These are phyloP conservation scores for Poa annua DNA, from an alignment of 176 grass and related monocot genomes.

Conservation along the genomic window DNA sequence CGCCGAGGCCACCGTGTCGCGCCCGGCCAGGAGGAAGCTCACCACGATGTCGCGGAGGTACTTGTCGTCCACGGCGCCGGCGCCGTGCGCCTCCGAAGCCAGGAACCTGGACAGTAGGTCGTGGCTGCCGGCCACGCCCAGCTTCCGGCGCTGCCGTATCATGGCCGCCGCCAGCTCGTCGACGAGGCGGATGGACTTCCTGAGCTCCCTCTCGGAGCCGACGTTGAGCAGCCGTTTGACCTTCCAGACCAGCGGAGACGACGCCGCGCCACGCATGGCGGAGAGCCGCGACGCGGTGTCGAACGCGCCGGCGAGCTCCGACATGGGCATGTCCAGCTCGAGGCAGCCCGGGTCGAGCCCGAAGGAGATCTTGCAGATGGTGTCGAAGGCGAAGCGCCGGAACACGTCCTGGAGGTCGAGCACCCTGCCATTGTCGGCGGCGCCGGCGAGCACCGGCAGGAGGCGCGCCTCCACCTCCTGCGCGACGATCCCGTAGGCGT, in stretches of 20 bases:
- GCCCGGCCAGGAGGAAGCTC: no score
- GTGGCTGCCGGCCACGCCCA: conserved; percentile 47
- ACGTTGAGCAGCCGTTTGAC: conserved; percentile 64
- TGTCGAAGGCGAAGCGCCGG: conserved; percentile 74
- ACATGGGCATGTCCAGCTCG: conserved; percentile 49
- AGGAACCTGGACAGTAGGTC: no score
- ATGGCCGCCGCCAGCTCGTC: conserved; percentile 57
- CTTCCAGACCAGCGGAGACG: conserved; percentile 63
- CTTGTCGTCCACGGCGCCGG: no score
- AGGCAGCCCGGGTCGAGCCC: conserved; percentile 72
- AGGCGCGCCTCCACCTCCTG: conserved; percentile 49
- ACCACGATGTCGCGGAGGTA: no score
- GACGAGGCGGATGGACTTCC: conserved; percentile 48
- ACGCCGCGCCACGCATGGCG: conserved; percentile 43
- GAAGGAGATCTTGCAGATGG: conserved; percentile 85
- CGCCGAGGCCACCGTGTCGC: no score
- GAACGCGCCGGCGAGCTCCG: conserved; percentile 64
- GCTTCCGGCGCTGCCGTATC: conserved; percentile 62
- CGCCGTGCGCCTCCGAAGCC: no score
- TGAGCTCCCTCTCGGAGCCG: conserved; percentile 72
- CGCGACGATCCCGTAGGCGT: conserved; percentile 59
- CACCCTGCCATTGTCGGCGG: conserved; percentile 27
- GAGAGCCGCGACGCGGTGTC: conserved; percentile 60
- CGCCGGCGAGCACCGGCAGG: conserved; percentile 50
- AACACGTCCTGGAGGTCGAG: conserved; percentile 88